Conservation (phyloP, 2,329 filamentous ascomycete genomes). For the Acrodontium crateriforme region DNA sequence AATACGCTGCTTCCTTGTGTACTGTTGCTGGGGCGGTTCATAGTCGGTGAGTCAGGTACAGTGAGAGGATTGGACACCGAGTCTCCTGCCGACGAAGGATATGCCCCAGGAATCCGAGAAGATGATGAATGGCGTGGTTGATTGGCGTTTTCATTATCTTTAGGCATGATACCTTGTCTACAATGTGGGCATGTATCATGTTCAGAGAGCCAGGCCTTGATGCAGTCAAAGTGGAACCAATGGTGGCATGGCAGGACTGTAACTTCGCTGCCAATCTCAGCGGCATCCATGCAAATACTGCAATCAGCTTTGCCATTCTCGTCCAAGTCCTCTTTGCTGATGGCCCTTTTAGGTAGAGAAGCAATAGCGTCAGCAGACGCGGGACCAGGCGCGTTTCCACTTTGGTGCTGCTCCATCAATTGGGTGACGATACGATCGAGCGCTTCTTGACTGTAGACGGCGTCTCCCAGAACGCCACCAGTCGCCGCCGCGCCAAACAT, state of each 20-base stretch:
- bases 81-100: no score
- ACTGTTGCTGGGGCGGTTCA: not conserved
- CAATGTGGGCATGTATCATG: constrained; percentile 89
- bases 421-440: constrained; percentile 77
- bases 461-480: constrained; percentile 49
- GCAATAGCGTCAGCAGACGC: constrained; percentile 63
- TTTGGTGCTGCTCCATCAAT: constrained; percentile 71
- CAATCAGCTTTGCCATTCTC: constrained; percentile 62
- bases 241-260: constrained; percentile 74
- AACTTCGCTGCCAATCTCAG: constrained; percentile 59
- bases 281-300: constrained; percentile 86
- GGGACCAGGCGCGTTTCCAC: constrained; percentile 66
- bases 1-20: not conserved
- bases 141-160: constrained; percentile 11
- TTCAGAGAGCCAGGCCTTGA: constrained; percentile 70
- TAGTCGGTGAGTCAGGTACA: no score
- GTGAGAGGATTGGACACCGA: no score
- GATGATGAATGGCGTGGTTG: no score
- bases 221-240: constrained; percentile 82
- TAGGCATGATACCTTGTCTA: constrained; percentile 39
- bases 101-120: no score
- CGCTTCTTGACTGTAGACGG: constrained; percentile 80
- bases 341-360: constrained; percentile 52
- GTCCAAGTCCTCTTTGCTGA: constrained; percentile 57
- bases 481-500: constrained; percentile 23